Base-by-base conservation (phyloP, 2,329 filamentous ascomycete genomes). In the Aspergillus brasiliensis region DNA sequence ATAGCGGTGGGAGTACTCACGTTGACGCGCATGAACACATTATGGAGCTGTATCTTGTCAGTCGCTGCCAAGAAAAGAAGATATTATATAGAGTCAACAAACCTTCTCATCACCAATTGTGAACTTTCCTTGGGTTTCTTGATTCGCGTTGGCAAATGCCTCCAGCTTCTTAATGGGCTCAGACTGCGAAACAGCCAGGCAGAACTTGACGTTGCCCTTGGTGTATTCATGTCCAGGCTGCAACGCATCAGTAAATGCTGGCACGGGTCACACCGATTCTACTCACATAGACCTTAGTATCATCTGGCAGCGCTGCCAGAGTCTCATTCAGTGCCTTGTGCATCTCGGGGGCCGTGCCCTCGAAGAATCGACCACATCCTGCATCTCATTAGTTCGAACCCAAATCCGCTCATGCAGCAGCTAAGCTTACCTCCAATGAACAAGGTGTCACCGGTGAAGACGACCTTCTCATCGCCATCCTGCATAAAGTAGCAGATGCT, bases 21-120 rank as follows among this genome's bases (percentile, higher is more conserved):
- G 68, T 89, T 82, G 37, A 96, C 84, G 67, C 91, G 86, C 95
- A 99, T 98, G 72, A 99, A 99, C 1, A 97, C 91, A 71, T 99
- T 99, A 76, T 98, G 92, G 79, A 91, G 81, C 91, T 94, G 64
- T 10, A 40, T 2, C 17, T 25, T 8, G 25, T 34, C 15, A 55
- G 49, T 59, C 42, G 1, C 13, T 4, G 5, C 0, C 17, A 13
- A n/a, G n/a, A n/a, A n/a, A 21, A 6, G 2, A 21, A 40, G 2
- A 40, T 10, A 25, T n/a, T n/a, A n/a, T n/a, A n/a, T n/a, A 10
- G 23, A 2, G 23, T n/a, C 5, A 40, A 68, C 77, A 58, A 77
- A 91, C 91, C 88, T 98, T 98, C 79, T 99, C 95, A 72, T 99
- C 92, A 0, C 90, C 93, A 76, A 99, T 98, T 0, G 94, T 99